Evolutionary conservation across 1,284 basidiomycete species (phyloP), one percentile per base, ranked within the genome.

Genomic region (Microbotryum silenes-acaulis): DNA sequence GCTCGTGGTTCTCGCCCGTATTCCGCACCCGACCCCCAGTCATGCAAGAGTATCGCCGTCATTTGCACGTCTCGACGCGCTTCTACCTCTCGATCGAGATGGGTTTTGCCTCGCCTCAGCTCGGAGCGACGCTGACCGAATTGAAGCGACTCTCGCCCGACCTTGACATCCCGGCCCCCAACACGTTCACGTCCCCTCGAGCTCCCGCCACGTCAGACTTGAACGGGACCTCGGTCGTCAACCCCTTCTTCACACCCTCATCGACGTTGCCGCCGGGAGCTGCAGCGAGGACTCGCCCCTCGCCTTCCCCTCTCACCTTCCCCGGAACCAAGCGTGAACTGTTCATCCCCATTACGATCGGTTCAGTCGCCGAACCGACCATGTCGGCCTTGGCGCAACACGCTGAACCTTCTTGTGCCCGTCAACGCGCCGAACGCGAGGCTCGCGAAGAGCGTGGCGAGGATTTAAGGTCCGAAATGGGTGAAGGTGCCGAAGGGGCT

Each of bases 321-420:
- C 73, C 73, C 5, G 72, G 70, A 54, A 72, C 71, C 61, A 54
- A 74, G 23, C 70, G 75, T 44, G 74, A 75, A 25, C 68, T 78
- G 9, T 68, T 75, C n/a, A 65, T 78, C 37, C 76, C 77, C 0
- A 70, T 79, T 67, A 73, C 75, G 21, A 73, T 79, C 59, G 78
- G 78, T 2, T 75, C 74, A 8, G 78, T 79, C 33, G 73, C 75
- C 16, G 78, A 79, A 62, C 78, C 78, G 27, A 62, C 63, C 14
- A 59, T 71, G 51, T 60, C 61, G 6, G 68, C 70, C 59, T 51
- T 71, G 54, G 51, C 47, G 33, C 50, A 21, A 20, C 46, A 49
- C 5, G 31, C n/a, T 7, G 64, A 49, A 10, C 45, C 44, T 14
- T 62, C 66, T 48, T 52, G 46, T 27, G 56, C 57, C 0, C 44